Conservation (phyloP, 2,329 filamentous ascomycete species). For the Meredithiella fracta region DNA sequence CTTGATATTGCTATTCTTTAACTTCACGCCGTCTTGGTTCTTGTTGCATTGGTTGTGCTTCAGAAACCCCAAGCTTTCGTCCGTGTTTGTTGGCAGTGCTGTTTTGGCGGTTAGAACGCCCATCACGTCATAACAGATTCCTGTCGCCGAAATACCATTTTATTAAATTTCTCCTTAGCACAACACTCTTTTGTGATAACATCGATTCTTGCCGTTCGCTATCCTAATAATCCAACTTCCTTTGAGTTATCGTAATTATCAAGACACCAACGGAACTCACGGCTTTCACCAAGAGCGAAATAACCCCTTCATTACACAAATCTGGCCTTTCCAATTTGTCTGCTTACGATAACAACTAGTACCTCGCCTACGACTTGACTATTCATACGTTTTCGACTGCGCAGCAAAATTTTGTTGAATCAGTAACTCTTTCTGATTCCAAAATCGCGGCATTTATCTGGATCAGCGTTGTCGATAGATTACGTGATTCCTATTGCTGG, state of each 20-base stretch:
- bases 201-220: not conserved
- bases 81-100: conserved; percentile 3
- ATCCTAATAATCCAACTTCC: not conserved
- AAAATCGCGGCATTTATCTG: too few species aligned
- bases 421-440: too few species aligned
- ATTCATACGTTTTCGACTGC: too few species aligned
- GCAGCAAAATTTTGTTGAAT: too few species aligned
- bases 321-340: not conserved
- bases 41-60: not conserved
- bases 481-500: too few species aligned
- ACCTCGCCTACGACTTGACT: too few species aligned
- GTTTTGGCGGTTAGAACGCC: conserved; percentile 2
- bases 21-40: too few species aligned
- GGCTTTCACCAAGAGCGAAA: too few species aligned
- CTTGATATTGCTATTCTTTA: too few species aligned
- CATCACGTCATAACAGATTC: conserved; percentile 5
- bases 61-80: conserved; percentile 3
- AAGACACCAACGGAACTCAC: too few species aligned
- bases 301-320: not conserved
- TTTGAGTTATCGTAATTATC: too few species aligned
- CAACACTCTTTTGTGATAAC: not conserved
- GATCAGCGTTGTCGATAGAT: too few species aligned
- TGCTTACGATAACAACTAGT: not conserved
- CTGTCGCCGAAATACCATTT: not conserved
- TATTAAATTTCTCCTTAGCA: not conserved